phyloP scores from a whole-genome alignment of 2,329 filamentous ascomycete species.

The Huntiella savannae region DNA sequence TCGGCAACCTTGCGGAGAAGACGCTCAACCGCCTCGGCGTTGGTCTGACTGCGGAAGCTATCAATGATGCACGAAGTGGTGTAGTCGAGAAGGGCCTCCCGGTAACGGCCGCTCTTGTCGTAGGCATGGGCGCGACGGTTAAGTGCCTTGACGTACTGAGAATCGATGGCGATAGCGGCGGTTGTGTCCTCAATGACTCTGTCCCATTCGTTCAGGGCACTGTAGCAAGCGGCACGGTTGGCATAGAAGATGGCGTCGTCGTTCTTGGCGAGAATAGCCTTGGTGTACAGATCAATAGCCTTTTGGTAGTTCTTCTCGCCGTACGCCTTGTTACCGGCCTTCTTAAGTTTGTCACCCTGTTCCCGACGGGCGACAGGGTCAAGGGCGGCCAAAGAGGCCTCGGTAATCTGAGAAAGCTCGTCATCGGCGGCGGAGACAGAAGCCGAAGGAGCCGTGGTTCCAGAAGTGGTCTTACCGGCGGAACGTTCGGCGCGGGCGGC shows the following conservation, averaged over 20 bases:
- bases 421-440: conserved; percentile 32
- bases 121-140: conserved; percentile 95
- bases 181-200: conserved; percentile 95
- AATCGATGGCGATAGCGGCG: conserved; percentile 80
- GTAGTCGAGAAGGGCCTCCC: conserved; percentile 90
- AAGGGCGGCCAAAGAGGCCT: conserved; percentile 32
- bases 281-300: conserved; percentile 86
- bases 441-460: conserved; percentile 3
- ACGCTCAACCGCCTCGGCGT: conserved; percentile 76
- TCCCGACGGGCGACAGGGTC: conserved; percentile 56
- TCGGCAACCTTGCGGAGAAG: conserved; percentile 94
- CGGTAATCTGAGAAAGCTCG: conserved; percentile 50
- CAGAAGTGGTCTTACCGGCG: conserved; percentile 4
- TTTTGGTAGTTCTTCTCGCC: conserved; percentile 82
- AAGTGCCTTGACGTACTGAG: conserved; percentile 91
- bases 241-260: conserved; percentile 98
- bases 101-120: conserved; percentile 78
- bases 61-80: conserved; percentile 99
- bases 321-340: conserved; percentile 89
- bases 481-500: conserved; percentile 25
- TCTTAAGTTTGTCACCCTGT: conserved; percentile 82
- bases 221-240: conserved; percentile 94
- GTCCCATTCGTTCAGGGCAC: conserved; percentile 80
- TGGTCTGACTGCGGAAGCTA: conserved; percentile 79
- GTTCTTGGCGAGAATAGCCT: conserved; percentile 90